phyloP scores from a whole-genome alignment of 805 yeast genomes.

The Yarrowia sp. region DNA sequence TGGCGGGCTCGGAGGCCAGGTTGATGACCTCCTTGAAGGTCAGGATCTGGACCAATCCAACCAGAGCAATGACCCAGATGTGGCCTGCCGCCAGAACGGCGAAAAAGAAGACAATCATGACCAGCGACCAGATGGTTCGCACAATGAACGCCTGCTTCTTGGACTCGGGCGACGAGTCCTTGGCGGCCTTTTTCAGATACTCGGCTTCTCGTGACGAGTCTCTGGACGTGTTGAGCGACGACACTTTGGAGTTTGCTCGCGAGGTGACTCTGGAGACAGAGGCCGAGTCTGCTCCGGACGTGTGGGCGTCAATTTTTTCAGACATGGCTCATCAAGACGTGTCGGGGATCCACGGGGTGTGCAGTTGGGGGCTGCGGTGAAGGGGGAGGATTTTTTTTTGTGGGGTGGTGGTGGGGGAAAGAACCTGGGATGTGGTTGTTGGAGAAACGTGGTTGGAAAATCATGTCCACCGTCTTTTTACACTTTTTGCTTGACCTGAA shows the following conservation, averaged over 20 bases:
- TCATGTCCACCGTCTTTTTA: slow-evolving; percentile 1
- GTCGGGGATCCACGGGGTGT: slow-evolving; percentile 16
- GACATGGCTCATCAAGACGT: slow-evolving; percentile 33
- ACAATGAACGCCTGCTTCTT: slow-evolving; percentile 85
- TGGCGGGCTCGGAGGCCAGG: slow-evolving; percentile 81
- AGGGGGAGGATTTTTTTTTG: background rate
- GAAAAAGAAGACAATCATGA: slow-evolving; percentile 82
- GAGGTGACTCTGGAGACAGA: slow-evolving; percentile 30
- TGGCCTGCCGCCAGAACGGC: slow-evolving; percentile 82
- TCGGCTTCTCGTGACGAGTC: slow-evolving; percentile 36
- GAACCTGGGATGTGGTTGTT: slow-evolving; percentile 1
- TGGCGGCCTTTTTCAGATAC: slow-evolving; percentile 38
- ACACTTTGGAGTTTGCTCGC: slow-evolving; percentile 27
- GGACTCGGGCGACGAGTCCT: slow-evolving; percentile 53
- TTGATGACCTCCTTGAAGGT: slow-evolving; percentile 92
- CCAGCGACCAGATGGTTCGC: slow-evolving; percentile 90
- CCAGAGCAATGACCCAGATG: slow-evolving; percentile 74
- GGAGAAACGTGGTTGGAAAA: slow-evolving; percentile 27
- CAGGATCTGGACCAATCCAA: slow-evolving; percentile 75
- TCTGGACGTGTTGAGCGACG: slow-evolving; percentile 22
- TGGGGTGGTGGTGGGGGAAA: background rate
- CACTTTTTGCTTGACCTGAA: slow-evolving; percentile 8
- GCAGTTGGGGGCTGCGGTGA: slow-evolving; percentile 5
- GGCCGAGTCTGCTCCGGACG: slow-evolving; percentile 34
- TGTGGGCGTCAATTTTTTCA: slow-evolving; percentile 33